Conservation (phyloP, 2,329 filamentous ascomycete species). For the Fusarium equiseti region DNA sequence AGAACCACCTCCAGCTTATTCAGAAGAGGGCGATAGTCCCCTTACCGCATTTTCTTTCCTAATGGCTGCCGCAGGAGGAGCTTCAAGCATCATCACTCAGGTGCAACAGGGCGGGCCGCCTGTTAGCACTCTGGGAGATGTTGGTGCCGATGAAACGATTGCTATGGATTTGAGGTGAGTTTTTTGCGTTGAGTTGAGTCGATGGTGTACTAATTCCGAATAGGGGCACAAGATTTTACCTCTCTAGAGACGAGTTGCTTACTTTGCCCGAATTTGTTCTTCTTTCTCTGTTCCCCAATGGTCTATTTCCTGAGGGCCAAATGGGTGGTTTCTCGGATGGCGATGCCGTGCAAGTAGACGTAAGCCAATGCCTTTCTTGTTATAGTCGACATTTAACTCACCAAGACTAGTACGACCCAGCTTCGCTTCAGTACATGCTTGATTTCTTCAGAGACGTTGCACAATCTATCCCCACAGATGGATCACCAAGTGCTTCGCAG, state of each 20-base stretch:
- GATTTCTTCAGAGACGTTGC: conserved; percentile 98
- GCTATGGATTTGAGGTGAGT: conserved; percentile 90
- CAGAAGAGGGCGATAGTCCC: conserved; percentile 93
- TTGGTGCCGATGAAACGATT: conserved; percentile 91
- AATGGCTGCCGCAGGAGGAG: conserved; percentile 97
- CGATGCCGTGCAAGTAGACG: conserved; percentile 96
- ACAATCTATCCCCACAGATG: conserved; percentile 88
- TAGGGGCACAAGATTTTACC: conserved; percentile 92
- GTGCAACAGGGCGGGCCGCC: conserved; percentile 94
- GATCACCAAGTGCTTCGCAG: conserved; percentile 73
- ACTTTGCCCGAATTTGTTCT: conserved; percentile 98
- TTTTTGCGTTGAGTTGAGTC: background rate
- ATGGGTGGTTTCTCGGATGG: conserved; percentile 93
- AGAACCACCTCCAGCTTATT: conserved; percentile 96
- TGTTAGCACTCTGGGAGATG: conserved; percentile 89
- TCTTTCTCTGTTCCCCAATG: conserved; percentile 97
- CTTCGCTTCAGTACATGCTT: conserved; percentile 97
- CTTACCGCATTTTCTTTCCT: conserved; percentile 93
- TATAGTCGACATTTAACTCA: conserved; percentile 15
- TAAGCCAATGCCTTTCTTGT: conserved; percentile 63
- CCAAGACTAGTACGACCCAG: conserved; percentile 85
- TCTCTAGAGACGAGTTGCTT: conserved; percentile 93
- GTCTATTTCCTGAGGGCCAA: conserved; percentile 96
- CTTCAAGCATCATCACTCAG: conserved; percentile 98
- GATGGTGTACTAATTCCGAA: conserved; percentile 44